Base-by-base conservation (phyloP, 345 rosid species). In the Eucalyptus paniculata region DNA sequence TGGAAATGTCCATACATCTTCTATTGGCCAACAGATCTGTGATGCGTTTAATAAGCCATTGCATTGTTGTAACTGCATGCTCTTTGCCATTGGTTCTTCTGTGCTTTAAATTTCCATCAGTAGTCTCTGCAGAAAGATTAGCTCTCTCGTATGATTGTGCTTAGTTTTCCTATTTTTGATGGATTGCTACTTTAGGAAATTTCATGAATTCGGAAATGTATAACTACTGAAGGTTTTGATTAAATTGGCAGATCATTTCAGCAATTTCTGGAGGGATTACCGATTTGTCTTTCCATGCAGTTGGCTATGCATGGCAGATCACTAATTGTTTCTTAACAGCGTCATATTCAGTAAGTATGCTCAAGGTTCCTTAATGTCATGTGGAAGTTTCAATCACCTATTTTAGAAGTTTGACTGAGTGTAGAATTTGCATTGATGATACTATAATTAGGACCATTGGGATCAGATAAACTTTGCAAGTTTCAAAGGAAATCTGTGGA, bases 251-350 rank as follows among this genome's bases (percentile, higher is more conserved):
- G 67, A 89, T 89, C 11, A 91, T 98, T 90, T 98, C 99, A 80
- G 99, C 99, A 67, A 93, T 98, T 88, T 98, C 98, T 85, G 99
- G 99, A 87, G 99, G 99, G 90, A 92, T 98, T 67, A 98, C 99
- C 4, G 99, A 98, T 95, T 95, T 97, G 86, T 95, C 97, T 87
- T 98, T 98, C 91, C 92, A 97, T 90, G 96, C 98, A 51, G 88
- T 97, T 91, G 99, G 99, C 90, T 98, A 98, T 92, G 91, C 96
- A 88, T 98, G 99, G 99, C 99, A 98, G 93, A 88, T 98, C 67
- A 45, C 95, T 87, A 98, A 98, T 90, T 98, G 99, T 90, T 96
- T 98, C 93, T 91, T 96, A 88, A 98, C 99, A 67, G 99, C 99
- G 86, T 95, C 99, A 9, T 97, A 98, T 93, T 98, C 99, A 82